These are phyloP conservation scores for Gillenia trifoliata DNA, from an alignment of 306 rosid species.

Conservation along the genomic window DNA sequence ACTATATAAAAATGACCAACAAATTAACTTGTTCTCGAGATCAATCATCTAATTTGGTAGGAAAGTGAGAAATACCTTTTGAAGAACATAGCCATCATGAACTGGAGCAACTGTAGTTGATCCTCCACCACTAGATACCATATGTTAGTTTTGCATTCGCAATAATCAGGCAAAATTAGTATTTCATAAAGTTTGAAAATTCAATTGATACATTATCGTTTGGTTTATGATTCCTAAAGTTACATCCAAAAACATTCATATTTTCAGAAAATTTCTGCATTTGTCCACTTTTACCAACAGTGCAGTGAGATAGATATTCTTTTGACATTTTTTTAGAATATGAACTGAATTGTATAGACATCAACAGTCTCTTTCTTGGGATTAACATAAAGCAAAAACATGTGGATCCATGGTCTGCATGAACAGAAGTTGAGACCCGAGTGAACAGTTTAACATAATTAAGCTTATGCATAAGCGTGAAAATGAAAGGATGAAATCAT, in stretches of 20 bases:
- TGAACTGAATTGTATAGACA: background rate
- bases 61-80: conserved; percentile 53
- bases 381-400: background rate
- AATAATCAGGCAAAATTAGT: background rate
- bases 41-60: background rate
- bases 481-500: background rate
- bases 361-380: background rate
- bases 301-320: background rate
- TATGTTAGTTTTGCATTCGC: conserved; percentile 21
- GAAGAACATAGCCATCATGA: conserved; percentile 97
- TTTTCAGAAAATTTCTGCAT: background rate
- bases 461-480: background rate
- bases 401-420: background rate
- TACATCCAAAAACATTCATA: background rate
- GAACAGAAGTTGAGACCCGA: background rate
- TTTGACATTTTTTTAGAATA: background rate
- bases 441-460: background rate
- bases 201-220: background rate
- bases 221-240: background rate
- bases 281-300: background rate
- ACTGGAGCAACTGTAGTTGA: conserved; percentile 96
- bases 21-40: background rate
- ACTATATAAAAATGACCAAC: background rate
- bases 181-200: background rate
- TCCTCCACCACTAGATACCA: conserved; percentile 82